Conservation (phyloP, 768 basidiomycete genomes). For the Imleria badia region DNA sequence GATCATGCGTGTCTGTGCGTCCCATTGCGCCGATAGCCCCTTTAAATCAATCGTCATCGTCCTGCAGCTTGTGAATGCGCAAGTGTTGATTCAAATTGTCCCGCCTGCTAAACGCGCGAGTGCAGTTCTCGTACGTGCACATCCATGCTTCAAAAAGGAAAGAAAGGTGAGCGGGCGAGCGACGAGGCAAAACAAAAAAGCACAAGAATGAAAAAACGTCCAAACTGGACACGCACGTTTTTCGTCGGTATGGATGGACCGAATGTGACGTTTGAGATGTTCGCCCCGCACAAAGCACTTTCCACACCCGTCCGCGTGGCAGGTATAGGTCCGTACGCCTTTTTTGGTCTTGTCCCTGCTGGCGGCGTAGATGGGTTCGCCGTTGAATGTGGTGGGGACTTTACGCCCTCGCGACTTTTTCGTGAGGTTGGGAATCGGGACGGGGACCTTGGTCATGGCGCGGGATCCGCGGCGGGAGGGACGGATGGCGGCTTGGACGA, state of each 20-base stretch:
- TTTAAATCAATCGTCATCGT: constrained; percentile 11
- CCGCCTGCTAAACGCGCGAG: constrained; percentile 67
- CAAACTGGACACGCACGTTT: constrained; percentile 59
- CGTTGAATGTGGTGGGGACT: constrained; percentile 43
- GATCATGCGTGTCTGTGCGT: background rate
- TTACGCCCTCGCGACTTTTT: constrained; percentile 50
- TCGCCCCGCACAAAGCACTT: constrained; percentile 80
- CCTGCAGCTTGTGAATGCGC: constrained; percentile 49
- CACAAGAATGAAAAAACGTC: background rate
- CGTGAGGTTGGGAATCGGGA: constrained; percentile 49
- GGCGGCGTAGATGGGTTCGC: constrained; percentile 20
- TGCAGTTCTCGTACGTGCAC: constrained; percentile 61
- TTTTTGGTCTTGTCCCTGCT: constrained; percentile 35
- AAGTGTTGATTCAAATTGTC: constrained; percentile 81
- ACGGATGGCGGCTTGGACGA: background rate
- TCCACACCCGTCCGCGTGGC: constrained; percentile 68
- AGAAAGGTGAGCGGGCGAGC: background rate
- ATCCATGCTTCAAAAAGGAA: constrained; percentile 25
- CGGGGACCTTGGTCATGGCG: constrained; percentile 32
- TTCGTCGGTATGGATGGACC: constrained; percentile 80
- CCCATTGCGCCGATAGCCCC: background rate
- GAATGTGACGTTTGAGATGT: constrained; percentile 79
- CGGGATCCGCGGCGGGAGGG: constrained; percentile 26
- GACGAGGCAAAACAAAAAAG: background rate
- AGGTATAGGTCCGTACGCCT: constrained; percentile 53